A percentile compares a stretch with the other conserved stretches of the same genome.
phyloP scores from a whole-genome alignment of 352 stramenopile species.

The Globisporangium middletonii region DNA sequence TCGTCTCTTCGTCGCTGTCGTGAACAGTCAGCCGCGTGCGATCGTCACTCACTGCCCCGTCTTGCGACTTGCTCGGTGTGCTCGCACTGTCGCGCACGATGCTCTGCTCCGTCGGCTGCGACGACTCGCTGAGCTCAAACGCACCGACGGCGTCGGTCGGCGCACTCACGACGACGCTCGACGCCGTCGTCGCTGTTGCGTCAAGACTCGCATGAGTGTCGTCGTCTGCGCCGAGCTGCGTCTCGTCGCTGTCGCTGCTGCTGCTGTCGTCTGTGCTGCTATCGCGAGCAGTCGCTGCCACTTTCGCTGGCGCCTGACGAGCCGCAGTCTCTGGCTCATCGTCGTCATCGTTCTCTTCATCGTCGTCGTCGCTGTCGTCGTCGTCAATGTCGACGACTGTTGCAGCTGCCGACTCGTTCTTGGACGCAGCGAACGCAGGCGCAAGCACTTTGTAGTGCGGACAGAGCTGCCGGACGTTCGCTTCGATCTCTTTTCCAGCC shows the following conservation, averaged over 20 bases:
- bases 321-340: neutral
- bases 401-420: slow-evolving; percentile 6
- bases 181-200: neutral
- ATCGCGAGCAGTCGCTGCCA: neutral
- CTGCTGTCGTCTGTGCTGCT: neutral
- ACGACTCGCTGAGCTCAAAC: neutral
- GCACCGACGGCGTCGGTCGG: neutral
- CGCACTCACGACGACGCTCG: neutral
- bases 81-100: slow-evolving; percentile 1
- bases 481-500: slow-evolving; percentile 9
- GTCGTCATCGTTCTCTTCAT: neutral
- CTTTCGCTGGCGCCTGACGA: no score
- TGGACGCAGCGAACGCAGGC: slow-evolving; percentile 8
- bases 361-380: slow-evolving; percentile 1
- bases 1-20: slow-evolving; percentile 8
- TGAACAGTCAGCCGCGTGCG: no score
- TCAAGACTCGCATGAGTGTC: neutral
- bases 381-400: slow-evolving; percentile 13
- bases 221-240: neutral
- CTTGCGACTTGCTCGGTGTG: neutral
- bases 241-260: neutral
- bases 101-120: neutral
- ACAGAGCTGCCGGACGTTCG: slow-evolving; percentile 12
- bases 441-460: slow-evolving; percentile 13
- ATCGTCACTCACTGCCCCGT: neutral